Base-by-base conservation (phyloP, 1,284 basidiomycete genomes). In the Microbotryomycetes sp. region DNA sequence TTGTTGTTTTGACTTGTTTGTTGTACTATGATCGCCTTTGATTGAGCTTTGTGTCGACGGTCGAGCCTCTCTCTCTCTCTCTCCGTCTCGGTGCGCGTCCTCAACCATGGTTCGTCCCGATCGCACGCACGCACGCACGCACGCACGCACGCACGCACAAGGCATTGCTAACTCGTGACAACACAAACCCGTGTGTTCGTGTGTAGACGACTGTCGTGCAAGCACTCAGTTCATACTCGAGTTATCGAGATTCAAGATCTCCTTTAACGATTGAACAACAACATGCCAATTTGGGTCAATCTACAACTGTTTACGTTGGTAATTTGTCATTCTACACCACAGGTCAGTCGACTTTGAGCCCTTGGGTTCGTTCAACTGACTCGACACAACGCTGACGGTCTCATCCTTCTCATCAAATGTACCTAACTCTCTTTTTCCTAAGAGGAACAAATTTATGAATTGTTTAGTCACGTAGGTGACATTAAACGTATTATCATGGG, bases 401-500 rank as follows among this genome's bases (percentile, higher is more conserved):
- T 1, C 25, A n/a, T 52, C 15, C 36, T 31, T 28, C n/a, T 36
- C 9, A 23, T 19, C 36, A 42, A 12, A 6, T 28, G 29, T 1
- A 89, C 79, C 15, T 42, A 52, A 56, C 58, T 16, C 30, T 15
- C n/a, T 26, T 30, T 25, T 55, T 31, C 19, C 26, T 23, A 94
- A 54, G 96, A 99, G 79, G 93, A 97, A 75, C 96, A 99, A 78
- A 97, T 99, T 77, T 97, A 97, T 79, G 94, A 98, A 77, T 79
- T 98, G 55, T 99, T 98, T 77, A 85, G 87, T 61, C 90, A 91
- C 79, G 96, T 92, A 70, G 85, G 92, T 47, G 87, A 83, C 31
- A 92, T 99, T 70, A 97, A 97, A 76, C 86, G 94, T 67, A 96
- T 99, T 70, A 98, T 99, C 73, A 98, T 99, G 96, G 96, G 96